These are phyloP conservation scores for Aspergillus amoenus DNA, from an alignment of 2,329 filamentous ascomycete species.

Conservation along the genomic window DNA sequence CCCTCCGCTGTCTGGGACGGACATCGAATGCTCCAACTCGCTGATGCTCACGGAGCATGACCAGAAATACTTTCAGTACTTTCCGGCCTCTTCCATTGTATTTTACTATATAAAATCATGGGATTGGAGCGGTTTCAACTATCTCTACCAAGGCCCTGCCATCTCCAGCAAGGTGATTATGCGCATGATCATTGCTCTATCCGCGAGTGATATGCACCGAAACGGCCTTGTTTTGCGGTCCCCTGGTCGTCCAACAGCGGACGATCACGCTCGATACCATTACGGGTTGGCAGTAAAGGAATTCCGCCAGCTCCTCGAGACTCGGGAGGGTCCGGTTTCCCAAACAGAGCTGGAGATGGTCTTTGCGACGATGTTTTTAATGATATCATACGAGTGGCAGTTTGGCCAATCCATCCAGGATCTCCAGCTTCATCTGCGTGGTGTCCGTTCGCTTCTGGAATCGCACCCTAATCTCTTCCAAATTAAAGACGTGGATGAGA, in stretches of 20 bases:
- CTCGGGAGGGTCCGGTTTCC: conserved; percentile 26
- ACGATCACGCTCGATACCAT: conserved; percentile 34
- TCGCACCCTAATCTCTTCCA: conserved; percentile 35
- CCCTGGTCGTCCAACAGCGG: conserved; percentile 28
- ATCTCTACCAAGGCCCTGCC: conserved; percentile 37
- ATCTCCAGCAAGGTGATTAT: conserved; percentile 37
- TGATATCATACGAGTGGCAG: conserved; percentile 38
- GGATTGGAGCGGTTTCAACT: conserved; percentile 39
- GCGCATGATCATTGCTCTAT: conserved; percentile 41
- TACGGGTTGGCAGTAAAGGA: conserved; percentile 39
- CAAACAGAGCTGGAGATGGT: conserved; percentile 33
- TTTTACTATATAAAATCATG: conserved; percentile 35
- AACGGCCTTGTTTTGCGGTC: conserved; percentile 27
- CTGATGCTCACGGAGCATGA: conserved; percentile 26
- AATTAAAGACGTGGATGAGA: conserved; percentile 29
- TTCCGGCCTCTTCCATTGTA: conserved; percentile 6
- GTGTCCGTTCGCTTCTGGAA: conserved; percentile 36
- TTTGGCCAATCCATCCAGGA: conserved; percentile 35
- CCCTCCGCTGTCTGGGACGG: conserved; percentile 20
- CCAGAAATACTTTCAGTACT: conserved; percentile 10
- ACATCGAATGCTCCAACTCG: conserved; percentile 33
- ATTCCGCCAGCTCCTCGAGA: conserved; percentile 35
- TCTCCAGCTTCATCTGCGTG: conserved; percentile 37
- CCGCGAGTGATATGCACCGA: conserved; percentile 39
- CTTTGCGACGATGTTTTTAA: conserved; percentile 38